Conservation (phyloP, 352 stramenopile genomes). For the Globisporangium paddicum region DNA sequence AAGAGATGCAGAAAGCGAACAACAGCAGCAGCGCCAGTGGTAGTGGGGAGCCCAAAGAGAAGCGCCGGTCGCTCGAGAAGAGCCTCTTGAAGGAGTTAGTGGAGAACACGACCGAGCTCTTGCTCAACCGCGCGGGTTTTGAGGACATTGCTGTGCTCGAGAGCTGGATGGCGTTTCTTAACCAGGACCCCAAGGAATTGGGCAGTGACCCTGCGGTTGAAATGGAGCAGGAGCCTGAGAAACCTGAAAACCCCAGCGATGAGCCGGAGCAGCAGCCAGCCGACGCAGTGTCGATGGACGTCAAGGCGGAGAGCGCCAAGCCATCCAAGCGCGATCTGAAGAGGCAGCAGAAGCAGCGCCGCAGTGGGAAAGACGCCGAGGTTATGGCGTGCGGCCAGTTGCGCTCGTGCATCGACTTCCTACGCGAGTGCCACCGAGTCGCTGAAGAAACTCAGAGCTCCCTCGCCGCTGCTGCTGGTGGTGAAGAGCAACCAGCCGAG, state of each 20-base stretch:
- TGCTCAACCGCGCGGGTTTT: constrained; percentile 39
- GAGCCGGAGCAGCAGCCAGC: not conserved
- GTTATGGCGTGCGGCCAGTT: constrained; percentile 32
- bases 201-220: not conserved
- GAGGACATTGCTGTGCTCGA: constrained; percentile 31
- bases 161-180: constrained; percentile 39
- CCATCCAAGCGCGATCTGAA: constrained; percentile 15
- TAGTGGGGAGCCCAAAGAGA: constrained; percentile 14
- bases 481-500: not conserved
- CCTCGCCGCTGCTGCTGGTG: too few relatives aligned
- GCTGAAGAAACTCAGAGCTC: not conserved
- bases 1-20: not conserved
- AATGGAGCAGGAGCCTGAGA: constrained; percentile 10
- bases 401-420: constrained; percentile 45
- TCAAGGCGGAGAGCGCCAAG: not conserved
- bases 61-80: constrained; percentile 26
- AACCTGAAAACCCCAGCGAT: not conserved
- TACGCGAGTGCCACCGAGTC: constrained; percentile 18
- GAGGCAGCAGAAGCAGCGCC: constrained; percentile 1
- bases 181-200: not conserved
- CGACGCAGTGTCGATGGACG: not conserved
- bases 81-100: constrained; percentile 51
- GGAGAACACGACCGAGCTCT: constrained; percentile 60
- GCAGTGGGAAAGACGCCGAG: not conserved
- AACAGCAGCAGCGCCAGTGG: not conserved